Conservation (phyloP, 352 stramenopile species). For the Globisporangium solare region DNA sequence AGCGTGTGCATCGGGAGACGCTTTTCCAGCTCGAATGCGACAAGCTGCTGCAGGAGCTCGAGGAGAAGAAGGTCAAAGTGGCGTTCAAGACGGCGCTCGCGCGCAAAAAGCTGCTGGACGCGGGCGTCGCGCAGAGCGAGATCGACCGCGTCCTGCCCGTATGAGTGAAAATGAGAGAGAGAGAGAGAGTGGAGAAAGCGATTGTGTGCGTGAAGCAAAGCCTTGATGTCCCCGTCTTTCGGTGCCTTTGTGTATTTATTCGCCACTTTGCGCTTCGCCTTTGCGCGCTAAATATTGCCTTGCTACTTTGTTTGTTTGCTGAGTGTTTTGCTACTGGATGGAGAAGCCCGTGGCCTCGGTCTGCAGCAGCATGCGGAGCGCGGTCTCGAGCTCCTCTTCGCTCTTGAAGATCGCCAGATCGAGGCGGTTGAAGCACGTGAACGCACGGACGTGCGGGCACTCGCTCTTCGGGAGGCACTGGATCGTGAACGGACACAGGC, state of each 20-base stretch:
- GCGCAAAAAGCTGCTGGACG: conserved; percentile 42
- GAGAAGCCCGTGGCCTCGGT: conserved; percentile 90
- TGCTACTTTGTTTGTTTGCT: too few species aligned
- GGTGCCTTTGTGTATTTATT: not conserved
- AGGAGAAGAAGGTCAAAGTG: conserved; percentile 18
- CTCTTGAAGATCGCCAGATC: conserved; percentile 88
- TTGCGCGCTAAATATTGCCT: not conserved
- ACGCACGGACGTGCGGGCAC: conserved; percentile 25
- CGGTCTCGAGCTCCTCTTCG: conserved; percentile 81
- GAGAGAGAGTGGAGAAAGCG: not conserved
- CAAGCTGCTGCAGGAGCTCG: conserved; percentile 17
- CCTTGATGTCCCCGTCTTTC: too few species aligned
- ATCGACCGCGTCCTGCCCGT: conserved; percentile 18
- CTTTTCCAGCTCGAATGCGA: conserved; percentile 20
- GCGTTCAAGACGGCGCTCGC: conserved; percentile 22
- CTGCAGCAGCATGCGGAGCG: conserved; percentile 82
- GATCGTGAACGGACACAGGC: conserved; percentile 49
- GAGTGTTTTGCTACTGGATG: conserved; percentile 66
- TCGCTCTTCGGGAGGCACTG: conserved; percentile 25
- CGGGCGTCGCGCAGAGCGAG: conserved; percentile 14
- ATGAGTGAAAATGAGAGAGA: not conserved
- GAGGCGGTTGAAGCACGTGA: conserved; percentile 52
- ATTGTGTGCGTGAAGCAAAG: not conserved
- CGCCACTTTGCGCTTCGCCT: too few species aligned
- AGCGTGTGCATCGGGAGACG: conserved; percentile 15